Evolutionary conservation across 345 rosid genomes (phyloP), one percentile per base, ranked within the genome.

Genomic region (Litchi chinensis): DNA sequence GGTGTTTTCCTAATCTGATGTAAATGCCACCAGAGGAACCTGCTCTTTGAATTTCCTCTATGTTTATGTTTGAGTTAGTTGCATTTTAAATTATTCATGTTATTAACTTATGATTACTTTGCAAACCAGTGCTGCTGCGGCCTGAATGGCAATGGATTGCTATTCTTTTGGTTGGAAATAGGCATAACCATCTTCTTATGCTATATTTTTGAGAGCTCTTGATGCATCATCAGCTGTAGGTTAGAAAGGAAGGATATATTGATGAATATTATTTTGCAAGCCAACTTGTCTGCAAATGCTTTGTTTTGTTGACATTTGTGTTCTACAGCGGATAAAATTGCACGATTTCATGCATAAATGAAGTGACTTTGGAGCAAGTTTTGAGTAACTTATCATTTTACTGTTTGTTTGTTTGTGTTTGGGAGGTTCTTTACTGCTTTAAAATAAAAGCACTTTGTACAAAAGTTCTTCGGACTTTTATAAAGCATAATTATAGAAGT

Each of bases 271-370:
- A 64, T 64, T 24, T 12, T 1, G 15, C 44, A 21, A 0, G 39
- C 10, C 15, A 2, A 6, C 43, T 24, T 32, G 13, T 10, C 6
- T 26, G n/a, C 6, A 4, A 40, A 71, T 32, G 24, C 10, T 28
- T 54, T 32, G 18, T 68, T 43, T n/a, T 6, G 28, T 18, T 13
- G 21, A 46, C 44, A 41, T 59, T 68, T 54, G 43, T 78, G 22
- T 26, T 28, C 10, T n/a, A 21, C 10, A 3, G 7, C 16, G 7
- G 74, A 26, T 10, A 8, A 15, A 41, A 6, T 26, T 28, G 62
- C 46, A 0, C 68, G 43, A 76, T 64, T 78, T 77, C 74, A 82
- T 71, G 79, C 9, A 41, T 6, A 56, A 59, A 60, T 75, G 77
- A 65, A 8, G 39, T 66, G 26, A 70, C 75, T 69, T 69, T 19